A percentile compares a stretch with the other conserved stretches of the same genome.
phyloP scores from a whole-genome alignment of 768 basidiomycete species.

The Rhodosporidiobolus odoratus region DNA sequence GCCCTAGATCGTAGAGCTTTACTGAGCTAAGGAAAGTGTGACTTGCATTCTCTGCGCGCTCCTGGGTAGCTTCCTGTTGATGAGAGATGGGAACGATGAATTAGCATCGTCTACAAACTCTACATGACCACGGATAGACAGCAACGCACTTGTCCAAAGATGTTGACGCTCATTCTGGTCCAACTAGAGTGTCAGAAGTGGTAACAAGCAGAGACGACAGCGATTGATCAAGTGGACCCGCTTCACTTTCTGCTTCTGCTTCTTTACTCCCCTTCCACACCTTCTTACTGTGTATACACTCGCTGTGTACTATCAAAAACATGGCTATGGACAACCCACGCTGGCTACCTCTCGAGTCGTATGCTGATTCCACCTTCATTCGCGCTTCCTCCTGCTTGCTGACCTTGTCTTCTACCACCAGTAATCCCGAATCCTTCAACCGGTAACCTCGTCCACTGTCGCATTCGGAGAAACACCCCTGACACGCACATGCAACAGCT shows the following conservation, averaged over 20 bases:
- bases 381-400: background rate
- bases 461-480: too few species aligned
- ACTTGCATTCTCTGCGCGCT: conserved; percentile 68
- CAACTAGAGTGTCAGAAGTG: conserved; percentile 50
- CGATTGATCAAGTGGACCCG: too few species aligned
- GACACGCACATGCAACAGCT: conserved; percentile 1
- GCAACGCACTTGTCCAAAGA: conserved; percentile 52
- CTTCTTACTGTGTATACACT: background rate
- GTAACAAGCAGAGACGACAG: background rate
- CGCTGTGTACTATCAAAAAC: background rate
- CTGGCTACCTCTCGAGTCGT: conserved; percentile 16
- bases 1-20: too few species aligned
- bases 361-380: background rate
- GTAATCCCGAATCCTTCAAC: conserved; percentile 31
- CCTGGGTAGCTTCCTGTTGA: conserved; percentile 55
- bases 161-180: conserved; percentile 62
- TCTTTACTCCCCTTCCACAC: background rate
- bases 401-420: background rate
- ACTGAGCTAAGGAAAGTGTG: too few species aligned
- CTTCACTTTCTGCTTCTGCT: background rate
- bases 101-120: too few species aligned
- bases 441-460: too few species aligned
- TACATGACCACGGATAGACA: too few species aligned
- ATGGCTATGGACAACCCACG: conserved; percentile 18
- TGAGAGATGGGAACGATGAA: background rate